Conservation (phyloP, 495 filamentous ascomycete genomes). For the Acidomyces sp. region DNA sequence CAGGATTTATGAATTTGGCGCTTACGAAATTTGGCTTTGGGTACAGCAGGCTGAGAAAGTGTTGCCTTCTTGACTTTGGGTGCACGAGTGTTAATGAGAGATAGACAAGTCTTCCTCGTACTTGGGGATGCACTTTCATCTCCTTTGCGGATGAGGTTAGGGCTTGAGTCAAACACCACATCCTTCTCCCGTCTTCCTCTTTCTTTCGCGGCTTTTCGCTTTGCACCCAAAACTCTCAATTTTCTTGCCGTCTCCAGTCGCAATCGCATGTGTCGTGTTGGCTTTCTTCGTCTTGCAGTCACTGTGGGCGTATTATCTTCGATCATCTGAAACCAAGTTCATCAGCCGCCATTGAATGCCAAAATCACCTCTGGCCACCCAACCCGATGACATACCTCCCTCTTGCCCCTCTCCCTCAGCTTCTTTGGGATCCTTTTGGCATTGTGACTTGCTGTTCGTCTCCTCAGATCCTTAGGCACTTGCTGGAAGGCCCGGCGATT, state of each 20-base stretch:
- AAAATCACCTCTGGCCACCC: not conserved
- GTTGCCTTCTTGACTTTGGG: slow-evolving; percentile 46
- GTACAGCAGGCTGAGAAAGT: slow-evolving; percentile 51
- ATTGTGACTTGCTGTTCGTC: slow-evolving; percentile 90
- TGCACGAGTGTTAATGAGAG: slow-evolving; percentile 6
- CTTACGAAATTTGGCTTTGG: slow-evolving; percentile 64
- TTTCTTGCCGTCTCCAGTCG: slow-evolving; percentile 72
- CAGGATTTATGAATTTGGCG: slow-evolving; percentile 81
- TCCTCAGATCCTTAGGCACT: slow-evolving; percentile 68
- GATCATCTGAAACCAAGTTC: slow-evolving; percentile 42
- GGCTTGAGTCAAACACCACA: no score
- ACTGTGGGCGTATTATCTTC: slow-evolving; percentile 88
- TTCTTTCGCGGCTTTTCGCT: slow-evolving; percentile 40
- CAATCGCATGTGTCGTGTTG: slow-evolving; percentile 55
- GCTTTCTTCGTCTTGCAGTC: slow-evolving; percentile 51
- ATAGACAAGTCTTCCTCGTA: no score
- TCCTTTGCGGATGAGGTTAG: no score
- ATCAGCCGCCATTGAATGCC: slow-evolving; percentile 4
- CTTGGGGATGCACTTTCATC: no score
- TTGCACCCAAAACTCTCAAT: slow-evolving; percentile 51
- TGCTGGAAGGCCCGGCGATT: slow-evolving; percentile 74
- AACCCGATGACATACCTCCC: slow-evolving; percentile 41
- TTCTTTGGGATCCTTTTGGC: slow-evolving; percentile 77
- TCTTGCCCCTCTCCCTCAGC: slow-evolving; percentile 52
- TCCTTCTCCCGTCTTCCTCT: slow-evolving; percentile 13